Base-by-base conservation (phyloP, 208 protist species). In the Crithidia fasciculata region DNA sequence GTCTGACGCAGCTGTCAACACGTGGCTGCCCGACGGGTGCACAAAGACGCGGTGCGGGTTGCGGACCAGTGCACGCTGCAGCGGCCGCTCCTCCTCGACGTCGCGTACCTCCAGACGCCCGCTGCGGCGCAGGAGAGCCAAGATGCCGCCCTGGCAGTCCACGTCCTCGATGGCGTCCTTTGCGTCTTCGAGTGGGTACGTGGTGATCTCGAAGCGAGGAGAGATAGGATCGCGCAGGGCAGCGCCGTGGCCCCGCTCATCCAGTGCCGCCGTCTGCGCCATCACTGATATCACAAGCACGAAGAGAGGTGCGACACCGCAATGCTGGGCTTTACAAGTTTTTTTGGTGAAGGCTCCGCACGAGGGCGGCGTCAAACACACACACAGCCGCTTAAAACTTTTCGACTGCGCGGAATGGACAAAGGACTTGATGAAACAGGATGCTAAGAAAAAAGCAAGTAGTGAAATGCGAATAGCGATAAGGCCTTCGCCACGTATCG, bases 41-140 rank as follows among this genome's bases (percentile, higher is more conserved):
- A 96, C 63, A 74, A 96, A 94, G 10, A 96, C 80, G 8, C 73
- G 69, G 69, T 93, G 67, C 10, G 91, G 89, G 69, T 96, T 94
- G 39, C 76, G 67, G 12, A 94, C 72, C 4, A 64, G 39, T 1
- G 69, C 68, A 1, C 70, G 73, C n/a, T 91, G 53, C 39, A 84
- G 66, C 37, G 59, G 36, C 2, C 62, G 69, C 28, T 91, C 87
- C 4, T 81, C 79, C 16, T 74, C 72, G 13, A 77, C 64, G 54
- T 93, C 88, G 16, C 76, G 72, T n/a, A 89, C 61, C 37, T 86
- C 67, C 5, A 96, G 74, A 2, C 61, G 61, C 4, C 91, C 91
- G 28, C 54, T 78, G 4, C 57, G 65, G 50, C 78, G 79, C 7
- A 96, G 64, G 6, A 89, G 40, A 4, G 89, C 89, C 62, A 90